A percentile compares a stretch with the other conserved stretches of the same genome.
These are phyloP conservation scores for Amyloporia xantha DNA, from an alignment of 768 basidiomycete species.

Conservation along the genomic window DNA sequence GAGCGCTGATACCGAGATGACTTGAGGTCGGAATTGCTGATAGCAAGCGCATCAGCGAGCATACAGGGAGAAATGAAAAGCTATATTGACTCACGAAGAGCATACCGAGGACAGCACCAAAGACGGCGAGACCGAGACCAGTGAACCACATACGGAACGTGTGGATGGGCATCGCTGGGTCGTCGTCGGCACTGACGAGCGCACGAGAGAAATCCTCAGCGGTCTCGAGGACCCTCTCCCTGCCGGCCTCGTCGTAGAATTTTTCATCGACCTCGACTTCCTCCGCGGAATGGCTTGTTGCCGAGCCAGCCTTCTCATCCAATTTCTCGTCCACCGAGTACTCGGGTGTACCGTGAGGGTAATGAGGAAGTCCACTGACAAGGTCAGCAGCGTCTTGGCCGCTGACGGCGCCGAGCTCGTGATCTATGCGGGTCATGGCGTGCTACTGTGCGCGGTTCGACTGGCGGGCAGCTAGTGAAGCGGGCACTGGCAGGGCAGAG, in stretches of 20 bases:
- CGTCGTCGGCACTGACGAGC: slow-evolving; percentile 1
- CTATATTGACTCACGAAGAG: no score
- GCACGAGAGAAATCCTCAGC: slow-evolving; percentile 5
- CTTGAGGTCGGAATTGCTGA: slow-evolving; percentile 5
- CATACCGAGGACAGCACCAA: slow-evolving; percentile 6
- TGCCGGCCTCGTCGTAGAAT: slow-evolving; percentile 3
- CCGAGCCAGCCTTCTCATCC: background rate
- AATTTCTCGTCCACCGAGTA: background rate
- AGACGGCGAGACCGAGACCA: slow-evolving; percentile 5
- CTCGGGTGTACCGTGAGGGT: background rate
- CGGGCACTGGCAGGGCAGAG: no score
- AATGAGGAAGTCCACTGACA: slow-evolving; percentile 1
- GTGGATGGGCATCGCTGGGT: slow-evolving; percentile 2
- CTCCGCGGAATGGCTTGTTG: background rate
- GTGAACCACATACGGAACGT: slow-evolving; percentile 8
- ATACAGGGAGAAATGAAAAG: background rate
- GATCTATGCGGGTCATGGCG: slow-evolving; percentile 2
- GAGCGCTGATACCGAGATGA: slow-evolving; percentile 3
- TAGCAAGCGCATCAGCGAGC: background rate
- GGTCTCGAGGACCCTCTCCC: slow-evolving; percentile 5
- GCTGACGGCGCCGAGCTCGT: background rate
- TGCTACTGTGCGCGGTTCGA: background rate
- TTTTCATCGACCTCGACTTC: background rate
- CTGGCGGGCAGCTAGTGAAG: no score
- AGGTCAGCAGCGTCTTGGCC: background rate